A percentile compares a stretch with the other conserved stretches of the same genome.
phyloP scores from a whole-genome alignment of 164 flowering plant species.

The Aristolochia californica region DNA sequence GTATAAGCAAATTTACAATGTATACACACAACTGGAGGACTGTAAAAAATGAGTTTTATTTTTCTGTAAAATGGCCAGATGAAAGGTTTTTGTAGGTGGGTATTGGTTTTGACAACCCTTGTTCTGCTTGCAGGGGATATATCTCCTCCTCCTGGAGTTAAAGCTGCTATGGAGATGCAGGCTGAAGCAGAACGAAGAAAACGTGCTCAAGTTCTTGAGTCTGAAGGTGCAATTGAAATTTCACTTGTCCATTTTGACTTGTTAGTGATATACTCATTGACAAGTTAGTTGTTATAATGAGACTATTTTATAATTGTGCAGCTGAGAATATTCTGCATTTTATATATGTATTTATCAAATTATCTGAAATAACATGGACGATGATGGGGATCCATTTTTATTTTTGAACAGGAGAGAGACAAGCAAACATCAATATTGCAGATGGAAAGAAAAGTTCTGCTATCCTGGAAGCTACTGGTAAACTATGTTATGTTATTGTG shows the following conservation, averaged over 20 bases:
- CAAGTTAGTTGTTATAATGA: too few relatives aligned
- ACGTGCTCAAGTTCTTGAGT: slow-evolving; percentile 86
- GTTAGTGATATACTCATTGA: neutral
- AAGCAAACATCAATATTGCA: slow-evolving; percentile 72
- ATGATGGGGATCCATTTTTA: neutral
- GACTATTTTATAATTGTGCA: too few relatives aligned
- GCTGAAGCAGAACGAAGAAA: slow-evolving; percentile 96
- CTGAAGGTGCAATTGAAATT: slow-evolving; percentile 45
- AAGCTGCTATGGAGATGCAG: slow-evolving; percentile 96
- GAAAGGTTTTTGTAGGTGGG: too few relatives aligned
- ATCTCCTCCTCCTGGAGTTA: slow-evolving; percentile 78
- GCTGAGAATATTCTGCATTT: too few relatives aligned
- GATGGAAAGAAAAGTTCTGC: slow-evolving; percentile 52
- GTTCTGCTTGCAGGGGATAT: slow-evolving; percentile 58
- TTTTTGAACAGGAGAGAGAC: slow-evolving; percentile 63
- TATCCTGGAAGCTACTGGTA: slow-evolving; percentile 46
- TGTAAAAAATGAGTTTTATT: too few relatives aligned
- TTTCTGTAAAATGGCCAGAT: too few relatives aligned
- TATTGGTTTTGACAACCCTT: too few relatives aligned
- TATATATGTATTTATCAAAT: too few relatives aligned
- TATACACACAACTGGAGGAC: too few relatives aligned
- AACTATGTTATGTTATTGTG: neutral
- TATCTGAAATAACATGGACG: slow-evolving; percentile 2
- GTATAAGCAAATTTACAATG: too few relatives aligned
- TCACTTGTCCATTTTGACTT: neutral